Percentiles rank a stretch among this genome's conserved stretches.
These are phyloP conservation scores for Xylaria venustula DNA, from an alignment of 495 filamentous ascomycete genomes.

Conservation along the genomic window DNA sequence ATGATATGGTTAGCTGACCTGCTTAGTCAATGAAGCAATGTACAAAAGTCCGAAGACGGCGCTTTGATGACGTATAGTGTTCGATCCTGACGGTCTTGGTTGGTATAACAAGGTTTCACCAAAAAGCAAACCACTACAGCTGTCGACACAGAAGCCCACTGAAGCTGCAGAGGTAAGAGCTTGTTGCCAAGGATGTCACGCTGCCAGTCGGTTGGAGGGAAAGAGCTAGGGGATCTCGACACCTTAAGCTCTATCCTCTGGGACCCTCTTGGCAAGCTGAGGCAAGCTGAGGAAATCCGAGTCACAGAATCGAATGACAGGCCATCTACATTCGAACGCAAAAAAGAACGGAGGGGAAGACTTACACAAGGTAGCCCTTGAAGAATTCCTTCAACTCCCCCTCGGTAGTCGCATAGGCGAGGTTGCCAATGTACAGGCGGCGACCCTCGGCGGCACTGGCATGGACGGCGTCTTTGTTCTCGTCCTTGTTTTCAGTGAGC, in stretches of 20 bases:
- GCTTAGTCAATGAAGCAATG: not conserved
- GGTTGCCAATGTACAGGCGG: constrained; percentile 99
- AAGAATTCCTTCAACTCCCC: constrained; percentile 99
- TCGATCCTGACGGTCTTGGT: too few relatives aligned
- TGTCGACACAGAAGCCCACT: too few relatives aligned
- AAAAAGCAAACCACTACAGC: too few relatives aligned
- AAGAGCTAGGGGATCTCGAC: not conserved
- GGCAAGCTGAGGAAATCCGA: not conserved
- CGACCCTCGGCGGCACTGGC: constrained; percentile 97
- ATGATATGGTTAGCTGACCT: not conserved
- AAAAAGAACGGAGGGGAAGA: too few relatives aligned
- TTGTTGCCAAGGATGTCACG: not conserved
- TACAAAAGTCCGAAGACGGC: not conserved
- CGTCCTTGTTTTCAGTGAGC: constrained; percentile 54
- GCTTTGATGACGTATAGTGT: too few relatives aligned
- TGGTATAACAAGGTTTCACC: too few relatives aligned
- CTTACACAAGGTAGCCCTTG: constrained; percentile 96
- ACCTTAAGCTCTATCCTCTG: not conserved
- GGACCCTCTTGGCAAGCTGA: too few relatives aligned
- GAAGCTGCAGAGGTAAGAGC: too few relatives aligned
- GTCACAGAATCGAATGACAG: not conserved
- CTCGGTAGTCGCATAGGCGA: constrained; percentile 99
- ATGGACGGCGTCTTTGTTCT: constrained; percentile 75
- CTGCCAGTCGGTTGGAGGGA: not conserved
- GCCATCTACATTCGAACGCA: too few relatives aligned